Evolutionary conservation across 495 filamentous ascomycete genomes (phyloP).

Genomic region (Penicillium waksmanii): DNA sequence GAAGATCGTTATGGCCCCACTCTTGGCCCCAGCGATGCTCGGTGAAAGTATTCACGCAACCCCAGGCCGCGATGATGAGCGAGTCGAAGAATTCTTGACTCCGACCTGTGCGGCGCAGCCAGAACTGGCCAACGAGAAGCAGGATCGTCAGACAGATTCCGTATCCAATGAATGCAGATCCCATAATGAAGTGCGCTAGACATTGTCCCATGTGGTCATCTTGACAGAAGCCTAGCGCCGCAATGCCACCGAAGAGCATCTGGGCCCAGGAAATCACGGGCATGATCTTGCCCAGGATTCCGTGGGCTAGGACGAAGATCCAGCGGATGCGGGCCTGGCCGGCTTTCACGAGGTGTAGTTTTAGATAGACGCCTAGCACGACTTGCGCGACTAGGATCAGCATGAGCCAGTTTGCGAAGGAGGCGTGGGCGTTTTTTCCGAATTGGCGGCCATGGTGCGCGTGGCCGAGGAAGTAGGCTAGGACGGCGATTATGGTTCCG

Average conservation of each 20-base stretch:
- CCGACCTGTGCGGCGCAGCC: constrained; percentile 80
- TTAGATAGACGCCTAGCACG: constrained; percentile 82
- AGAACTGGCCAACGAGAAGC: constrained; percentile 83
- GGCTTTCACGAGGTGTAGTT: constrained; percentile 82
- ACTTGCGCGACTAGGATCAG: constrained; percentile 77
- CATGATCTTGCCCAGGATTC: constrained; percentile 82
- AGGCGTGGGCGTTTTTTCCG: constrained; percentile 77
- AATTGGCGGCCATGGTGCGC: constrained; percentile 89
- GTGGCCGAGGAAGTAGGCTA: constrained; percentile 91
- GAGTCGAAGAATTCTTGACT: constrained; percentile 99
- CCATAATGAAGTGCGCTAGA: constrained; percentile 98
- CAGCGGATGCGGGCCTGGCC: constrained; percentile 78
- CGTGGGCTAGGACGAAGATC: constrained; percentile 72
- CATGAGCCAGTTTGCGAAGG: constrained; percentile 79
- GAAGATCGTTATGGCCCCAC: constrained; percentile 95
- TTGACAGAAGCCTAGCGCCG: constrained; percentile 89
- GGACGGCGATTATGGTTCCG: constrained; percentile 72
- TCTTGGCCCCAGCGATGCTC: constrained; percentile 90
- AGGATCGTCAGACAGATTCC: constrained; percentile 86
- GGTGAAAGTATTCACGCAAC: constrained; percentile 96
- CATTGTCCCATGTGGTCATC: constrained; percentile 93
- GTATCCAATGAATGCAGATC: constrained; percentile 93
- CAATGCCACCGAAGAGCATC: constrained; percentile 96
- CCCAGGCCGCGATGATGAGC: constrained; percentile 88
- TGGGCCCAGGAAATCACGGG: constrained; percentile 89